Evolutionary conservation across 2,329 filamentous ascomycete species (phyloP).

Genomic region (Neonectria coccinea): DNA sequence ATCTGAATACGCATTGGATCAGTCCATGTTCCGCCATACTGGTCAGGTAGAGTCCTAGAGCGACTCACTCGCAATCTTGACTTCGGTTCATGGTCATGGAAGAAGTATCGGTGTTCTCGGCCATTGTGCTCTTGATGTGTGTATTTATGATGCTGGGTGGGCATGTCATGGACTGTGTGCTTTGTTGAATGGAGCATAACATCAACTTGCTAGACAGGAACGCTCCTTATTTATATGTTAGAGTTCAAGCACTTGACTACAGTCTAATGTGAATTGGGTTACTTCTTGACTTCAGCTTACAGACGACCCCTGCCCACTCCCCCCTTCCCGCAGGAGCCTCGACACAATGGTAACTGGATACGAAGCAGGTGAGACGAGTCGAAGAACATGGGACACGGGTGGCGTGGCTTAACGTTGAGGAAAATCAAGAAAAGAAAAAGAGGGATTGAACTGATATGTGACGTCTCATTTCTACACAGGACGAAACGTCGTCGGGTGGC

Average conservation of each 20-base stretch:
- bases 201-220: too few species aligned
- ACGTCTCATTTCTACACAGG: neutral
- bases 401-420: neutral
- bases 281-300: too few species aligned
- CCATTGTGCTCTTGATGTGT: neutral
- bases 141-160: neutral
- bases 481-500: constrained; percentile 1
- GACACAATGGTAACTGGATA: neutral
- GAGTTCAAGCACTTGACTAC: neutral
- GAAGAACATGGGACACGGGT: neutral
- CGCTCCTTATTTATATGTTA: neutral
- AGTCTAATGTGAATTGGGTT: too few species aligned
- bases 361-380: neutral
- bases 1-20: neutral
- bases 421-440: neutral
- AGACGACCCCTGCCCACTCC: neutral
- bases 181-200: neutral
- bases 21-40: neutral
- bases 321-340: neutral
- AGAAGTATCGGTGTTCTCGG: neutral
- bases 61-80: constrained; percentile 3
- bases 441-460: neutral
- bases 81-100: constrained; percentile 6
- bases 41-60: too few species aligned
- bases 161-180: neutral